These are phyloP conservation scores for Eucalyptus regnans DNA, from an alignment of 345 rosid genomes.

Conservation along the genomic window DNA sequence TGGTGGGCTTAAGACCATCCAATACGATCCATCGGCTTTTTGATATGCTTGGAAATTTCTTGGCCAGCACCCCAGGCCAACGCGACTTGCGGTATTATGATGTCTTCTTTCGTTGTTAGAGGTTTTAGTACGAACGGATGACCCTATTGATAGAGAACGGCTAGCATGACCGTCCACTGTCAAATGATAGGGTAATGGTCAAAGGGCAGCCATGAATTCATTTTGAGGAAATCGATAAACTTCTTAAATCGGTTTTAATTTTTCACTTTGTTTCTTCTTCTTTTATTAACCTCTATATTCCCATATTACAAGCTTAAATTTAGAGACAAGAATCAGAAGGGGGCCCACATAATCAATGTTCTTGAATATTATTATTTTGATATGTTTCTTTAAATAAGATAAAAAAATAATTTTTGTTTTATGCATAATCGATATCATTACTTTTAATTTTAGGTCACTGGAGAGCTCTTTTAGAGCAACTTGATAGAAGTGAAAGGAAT, in stretches of 20 bases:
- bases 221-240: neutral
- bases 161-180: neutral
- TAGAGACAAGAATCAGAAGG: neutral
- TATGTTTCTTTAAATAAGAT: too few relatives aligned
- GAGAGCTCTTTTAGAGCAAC: neutral
- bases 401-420: too few relatives aligned
- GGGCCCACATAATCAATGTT: neutral
- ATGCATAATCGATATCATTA: neutral
- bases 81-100: neutral
- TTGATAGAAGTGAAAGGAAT: neutral
- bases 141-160: neutral
- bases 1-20: neutral
- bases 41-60: neutral
- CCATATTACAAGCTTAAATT: neutral
- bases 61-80: neutral
- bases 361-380: neutral
- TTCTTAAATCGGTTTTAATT: neutral
- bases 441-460: neutral
- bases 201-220: neutral
- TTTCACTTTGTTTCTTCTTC: too few relatives aligned
- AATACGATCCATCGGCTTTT: neutral
- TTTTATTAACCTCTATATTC: too few relatives aligned
- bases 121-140: neutral
- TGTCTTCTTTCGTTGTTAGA: neutral
- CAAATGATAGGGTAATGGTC: neutral